These are phyloP conservation scores for Kalanchoe fedtschenkoi DNA, from an alignment of 164 flowering plant genomes.

Conservation along the genomic window DNA sequence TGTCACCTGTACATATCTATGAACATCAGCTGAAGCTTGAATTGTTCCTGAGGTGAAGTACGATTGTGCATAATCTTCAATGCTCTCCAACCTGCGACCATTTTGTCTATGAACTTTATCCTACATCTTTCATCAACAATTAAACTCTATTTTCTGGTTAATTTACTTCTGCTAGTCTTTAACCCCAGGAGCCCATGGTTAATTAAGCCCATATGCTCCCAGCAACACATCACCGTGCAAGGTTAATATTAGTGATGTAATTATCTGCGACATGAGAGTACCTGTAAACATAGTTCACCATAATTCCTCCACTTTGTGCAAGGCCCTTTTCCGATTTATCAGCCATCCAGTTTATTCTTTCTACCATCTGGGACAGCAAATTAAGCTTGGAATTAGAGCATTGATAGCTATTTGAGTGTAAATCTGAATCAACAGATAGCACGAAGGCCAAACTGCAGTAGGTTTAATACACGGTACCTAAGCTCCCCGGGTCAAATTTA, in stretches of 20 bases:
- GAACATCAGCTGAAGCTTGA: constrained; percentile 42
- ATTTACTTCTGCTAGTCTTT: not conserved
- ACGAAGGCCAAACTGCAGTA: not conserved
- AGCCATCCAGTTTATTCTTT: constrained; percentile 89
- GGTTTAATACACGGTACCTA: not conserved
- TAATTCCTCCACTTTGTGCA: constrained; percentile 78
- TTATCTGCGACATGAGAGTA: constrained; percentile 16
- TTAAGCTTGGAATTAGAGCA: not conserved
- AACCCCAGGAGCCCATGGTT: not conserved
- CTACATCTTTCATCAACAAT: not conserved
- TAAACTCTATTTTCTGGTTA: not conserved
- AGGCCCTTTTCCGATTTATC: constrained; percentile 77
- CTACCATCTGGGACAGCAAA: constrained; percentile 44
- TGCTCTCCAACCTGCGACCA: constrained; percentile 61
- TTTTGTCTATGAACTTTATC: constrained; percentile 7
- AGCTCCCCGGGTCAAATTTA: too few species aligned
- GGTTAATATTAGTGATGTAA: not conserved
- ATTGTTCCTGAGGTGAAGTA: constrained; percentile 64
- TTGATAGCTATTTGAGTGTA: not conserved
- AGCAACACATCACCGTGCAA: not conserved
- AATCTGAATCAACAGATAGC: not conserved
- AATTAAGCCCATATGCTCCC: not conserved
- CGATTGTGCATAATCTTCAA: constrained; percentile 81
- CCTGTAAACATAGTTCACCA: constrained; percentile 90
- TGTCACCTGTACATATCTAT: constrained; percentile 24